A percentile compares a stretch with the other conserved stretches of the same genome.
Conservation (phyloP, 2,329 filamentous ascomycete species). For the Samsoniella hepiali region DNA sequence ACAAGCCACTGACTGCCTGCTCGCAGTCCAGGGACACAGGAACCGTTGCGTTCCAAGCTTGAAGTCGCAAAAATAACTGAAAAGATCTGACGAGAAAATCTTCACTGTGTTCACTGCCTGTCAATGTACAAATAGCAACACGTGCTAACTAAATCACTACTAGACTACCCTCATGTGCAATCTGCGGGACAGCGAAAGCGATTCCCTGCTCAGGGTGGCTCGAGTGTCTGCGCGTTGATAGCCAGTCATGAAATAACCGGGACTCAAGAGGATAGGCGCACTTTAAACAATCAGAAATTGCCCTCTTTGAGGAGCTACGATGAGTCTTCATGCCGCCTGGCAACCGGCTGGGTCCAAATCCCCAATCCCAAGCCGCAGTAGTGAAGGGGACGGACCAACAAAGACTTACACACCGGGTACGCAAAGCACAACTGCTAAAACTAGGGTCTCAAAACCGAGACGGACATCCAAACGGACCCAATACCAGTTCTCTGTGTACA, state of each 20-base stretch:
- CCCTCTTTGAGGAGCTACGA: not conserved
- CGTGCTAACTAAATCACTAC: not conserved
- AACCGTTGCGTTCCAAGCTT: constrained; percentile 51
- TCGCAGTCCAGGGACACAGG: constrained; percentile 25
- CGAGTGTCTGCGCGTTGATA: not conserved
- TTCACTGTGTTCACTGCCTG: not conserved
- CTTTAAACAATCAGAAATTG: not conserved
- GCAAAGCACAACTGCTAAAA: not conserved
- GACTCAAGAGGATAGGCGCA: not conserved
- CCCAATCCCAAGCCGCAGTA: not conserved
- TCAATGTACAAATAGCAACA: not conserved
- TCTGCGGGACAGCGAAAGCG: not conserved
- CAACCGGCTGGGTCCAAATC: not conserved
- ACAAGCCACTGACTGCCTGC: constrained; percentile 34
- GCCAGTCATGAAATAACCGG: not conserved
- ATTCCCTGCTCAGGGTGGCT: not conserved
- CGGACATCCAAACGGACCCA: constrained; percentile 5
- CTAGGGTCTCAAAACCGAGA: not conserved
- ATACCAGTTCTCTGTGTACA: constrained; percentile 2
- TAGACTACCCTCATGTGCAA: not conserved
- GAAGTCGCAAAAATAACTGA: constrained; percentile 59
- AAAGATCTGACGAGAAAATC: constrained; percentile 64
- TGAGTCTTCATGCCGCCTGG: not conserved
- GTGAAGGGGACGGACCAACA: not conserved
- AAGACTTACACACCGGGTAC: not conserved